Evolutionary conservation across 176 grass and related monocot genomes (phyloP).

Genomic region (Pharus latifolius): DNA sequence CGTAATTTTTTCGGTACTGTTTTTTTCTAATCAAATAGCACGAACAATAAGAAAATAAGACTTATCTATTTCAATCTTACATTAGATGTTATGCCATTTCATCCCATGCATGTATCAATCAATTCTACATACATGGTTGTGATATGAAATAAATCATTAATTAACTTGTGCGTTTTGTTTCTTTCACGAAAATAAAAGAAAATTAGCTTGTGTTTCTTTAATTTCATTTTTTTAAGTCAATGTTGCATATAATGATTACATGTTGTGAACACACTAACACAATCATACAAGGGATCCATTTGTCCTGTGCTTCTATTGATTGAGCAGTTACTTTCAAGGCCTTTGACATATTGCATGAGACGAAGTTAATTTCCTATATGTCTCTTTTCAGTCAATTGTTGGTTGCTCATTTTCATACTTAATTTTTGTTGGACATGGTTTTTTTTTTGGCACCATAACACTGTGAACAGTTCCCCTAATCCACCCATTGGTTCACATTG

Average conservation of each 20-base stretch:
- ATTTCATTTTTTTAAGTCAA: not conserved
- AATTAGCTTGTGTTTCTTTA: too few relatives aligned
- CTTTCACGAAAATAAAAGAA: too few relatives aligned
- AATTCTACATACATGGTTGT: too few relatives aligned
- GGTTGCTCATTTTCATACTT: not conserved
- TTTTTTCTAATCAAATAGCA: too few relatives aligned
- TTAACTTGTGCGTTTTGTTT: too few relatives aligned
- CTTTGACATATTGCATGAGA: not conserved
- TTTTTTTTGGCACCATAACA: not conserved
- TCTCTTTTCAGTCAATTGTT: not conserved
- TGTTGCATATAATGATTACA: not conserved
- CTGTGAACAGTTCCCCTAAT: not conserved
- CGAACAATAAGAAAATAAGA: too few relatives aligned
- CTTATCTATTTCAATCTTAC: too few relatives aligned
- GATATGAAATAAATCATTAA: too few relatives aligned
- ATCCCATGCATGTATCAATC: too few relatives aligned
- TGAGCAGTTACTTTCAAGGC: constrained; percentile 9
- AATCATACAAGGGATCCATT: not conserved
- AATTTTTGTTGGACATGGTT: not conserved
- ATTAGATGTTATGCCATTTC: too few relatives aligned
- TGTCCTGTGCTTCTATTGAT: not conserved
- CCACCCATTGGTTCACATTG: not conserved
- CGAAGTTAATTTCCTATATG: constrained; percentile 4
- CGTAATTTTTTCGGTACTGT: too few relatives aligned
- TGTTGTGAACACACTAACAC: not conserved